phyloP scores from a whole-genome alignment of 345 rosid species.

The Leavenworthia alabamica region DNA sequence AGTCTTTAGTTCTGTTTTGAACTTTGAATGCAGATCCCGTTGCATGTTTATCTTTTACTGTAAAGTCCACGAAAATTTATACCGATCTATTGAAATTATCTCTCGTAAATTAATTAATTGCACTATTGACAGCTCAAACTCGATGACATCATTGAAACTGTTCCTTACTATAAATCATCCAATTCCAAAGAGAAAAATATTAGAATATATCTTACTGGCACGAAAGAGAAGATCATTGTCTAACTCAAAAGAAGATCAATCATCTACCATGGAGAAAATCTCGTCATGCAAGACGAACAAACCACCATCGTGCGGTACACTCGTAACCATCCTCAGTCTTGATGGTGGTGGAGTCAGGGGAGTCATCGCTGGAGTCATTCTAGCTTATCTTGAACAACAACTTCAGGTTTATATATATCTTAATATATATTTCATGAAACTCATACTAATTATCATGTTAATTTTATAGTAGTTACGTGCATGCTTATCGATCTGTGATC shows the following conservation, averaged over 20 bases:
- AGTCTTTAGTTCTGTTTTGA: background rate
- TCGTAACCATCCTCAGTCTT: conserved; percentile 56
- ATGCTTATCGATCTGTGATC: background rate
- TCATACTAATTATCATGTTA: background rate
- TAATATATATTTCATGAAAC: background rate
- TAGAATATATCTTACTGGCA: background rate
- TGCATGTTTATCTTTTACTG: background rate
- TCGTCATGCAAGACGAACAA: background rate
- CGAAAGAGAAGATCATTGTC: conserved; percentile 5
- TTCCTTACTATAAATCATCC: background rate
- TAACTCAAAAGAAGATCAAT: background rate
- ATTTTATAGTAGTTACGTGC: background rate
- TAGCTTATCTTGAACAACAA: conserved; percentile 58
- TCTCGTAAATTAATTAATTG: background rate
- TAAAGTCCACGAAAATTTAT: background rate
- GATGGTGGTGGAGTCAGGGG: conserved; percentile 80
- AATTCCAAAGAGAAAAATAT: background rate
- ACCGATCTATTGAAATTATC: background rate
- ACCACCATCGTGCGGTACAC: conserved; percentile 48
- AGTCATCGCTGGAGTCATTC: conserved; percentile 58
- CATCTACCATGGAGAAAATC: conserved; percentile 18
- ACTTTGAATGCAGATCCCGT: background rate
- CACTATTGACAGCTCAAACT: background rate
- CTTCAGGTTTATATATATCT: conserved; percentile 51
- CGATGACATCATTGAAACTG: background rate